Conservation (phyloP, 805 yeast genomes). For the Spathaspora sp. region DNA sequence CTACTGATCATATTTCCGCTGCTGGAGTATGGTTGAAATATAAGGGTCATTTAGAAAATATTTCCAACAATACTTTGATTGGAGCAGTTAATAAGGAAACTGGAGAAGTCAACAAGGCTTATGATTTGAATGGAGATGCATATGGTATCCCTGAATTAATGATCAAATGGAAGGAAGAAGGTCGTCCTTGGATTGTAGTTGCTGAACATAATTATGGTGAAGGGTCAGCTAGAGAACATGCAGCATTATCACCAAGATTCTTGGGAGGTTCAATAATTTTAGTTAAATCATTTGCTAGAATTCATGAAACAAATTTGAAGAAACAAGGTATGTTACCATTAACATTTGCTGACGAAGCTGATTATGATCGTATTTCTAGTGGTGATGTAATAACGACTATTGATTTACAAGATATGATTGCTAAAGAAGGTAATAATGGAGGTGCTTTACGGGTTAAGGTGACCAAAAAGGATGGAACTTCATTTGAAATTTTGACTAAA, state of each 20-base stretch:
- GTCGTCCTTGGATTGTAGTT: conserved; percentile 87
- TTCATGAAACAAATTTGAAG: conserved; percentile 96
- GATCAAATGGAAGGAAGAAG: conserved; percentile 89
- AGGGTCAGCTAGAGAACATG: conserved; percentile 99
- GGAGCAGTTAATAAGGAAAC: conserved; percentile 98
- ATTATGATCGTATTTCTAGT: conserved; percentile 75
- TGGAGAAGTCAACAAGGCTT: conserved; percentile 89
- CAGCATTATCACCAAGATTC: conserved; percentile 93
- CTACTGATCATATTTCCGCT: conserved; percentile 97
- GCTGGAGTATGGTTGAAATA: conserved; percentile 99
- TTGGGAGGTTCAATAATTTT: conserved; percentile 86
- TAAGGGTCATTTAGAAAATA: conserved; percentile 96
- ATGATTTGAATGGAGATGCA: conserved; percentile 76
- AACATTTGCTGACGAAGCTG: conserved; percentile 85
- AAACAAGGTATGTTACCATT: conserved; percentile 97
- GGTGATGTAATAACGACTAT: conserved; percentile 79
- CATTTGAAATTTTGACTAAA: conserved; percentile 68
- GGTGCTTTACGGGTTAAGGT: conserved; percentile 71
- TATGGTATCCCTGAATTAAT: conserved; percentile 91
- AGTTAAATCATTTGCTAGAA: conserved; percentile 95
- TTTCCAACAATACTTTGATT: conserved; percentile 89
- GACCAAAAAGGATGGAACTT: conserved; percentile 61
- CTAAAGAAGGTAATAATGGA: conserved; percentile 83
- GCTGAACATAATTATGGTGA: conserved; percentile 99
- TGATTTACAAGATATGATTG: conserved; percentile 71